Evolutionary conservation across 768 basidiomycete species (phyloP), one percentile per base, ranked within the genome.

Genomic region (Paxillus involutus): DNA sequence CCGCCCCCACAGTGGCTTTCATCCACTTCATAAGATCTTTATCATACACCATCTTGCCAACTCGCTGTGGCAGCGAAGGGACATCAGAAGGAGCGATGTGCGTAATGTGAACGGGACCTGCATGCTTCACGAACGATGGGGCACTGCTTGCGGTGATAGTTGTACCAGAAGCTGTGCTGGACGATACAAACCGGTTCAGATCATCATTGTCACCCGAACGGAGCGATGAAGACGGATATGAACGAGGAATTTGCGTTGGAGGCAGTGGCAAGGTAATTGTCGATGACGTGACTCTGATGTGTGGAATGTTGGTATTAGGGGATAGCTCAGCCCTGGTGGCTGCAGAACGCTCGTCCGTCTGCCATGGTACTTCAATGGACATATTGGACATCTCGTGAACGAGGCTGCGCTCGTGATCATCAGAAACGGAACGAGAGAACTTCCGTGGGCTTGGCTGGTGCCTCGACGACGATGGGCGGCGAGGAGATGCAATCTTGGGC

Each of bases 21-120:
- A 92, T 85, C 94, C 94, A 96, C 60, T 80, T 83, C 88, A 92
- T 91, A 73, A 84, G 78, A 39, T 80, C 80, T 60, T 79, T 84
- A 73, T 96, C 94, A 60, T 86, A 94, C 47, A 89, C 73, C 94
- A 98, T 96, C 68, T 82, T 82, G 0, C 94, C 94, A 43, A 94
- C 83, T 50, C 83, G 77, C 36, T 93, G 87, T 3, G 91, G 88
- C 29, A 96, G 71, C 5, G 75, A 60, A 0, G 85, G 88, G 17
- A 96, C 74, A 66, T 95, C 94, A 36, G 81, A 79, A 2, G 93
- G 91, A 9, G 84, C 82, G 59, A 97, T 95, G 26, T 83, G 87
- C 48, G 84, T 84, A 50, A 93, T 86, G 59, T 89, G 88, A 36
- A 83, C 80, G 3, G 89, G 87, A 5, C 90, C 89, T 30, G 86